Percentiles rank a stretch among this genome's conserved stretches.
These are phyloP conservation scores for Cryptosporidium tyzzeri DNA, from an alignment of 169 alveolate species.

Conservation along the genomic window DNA sequence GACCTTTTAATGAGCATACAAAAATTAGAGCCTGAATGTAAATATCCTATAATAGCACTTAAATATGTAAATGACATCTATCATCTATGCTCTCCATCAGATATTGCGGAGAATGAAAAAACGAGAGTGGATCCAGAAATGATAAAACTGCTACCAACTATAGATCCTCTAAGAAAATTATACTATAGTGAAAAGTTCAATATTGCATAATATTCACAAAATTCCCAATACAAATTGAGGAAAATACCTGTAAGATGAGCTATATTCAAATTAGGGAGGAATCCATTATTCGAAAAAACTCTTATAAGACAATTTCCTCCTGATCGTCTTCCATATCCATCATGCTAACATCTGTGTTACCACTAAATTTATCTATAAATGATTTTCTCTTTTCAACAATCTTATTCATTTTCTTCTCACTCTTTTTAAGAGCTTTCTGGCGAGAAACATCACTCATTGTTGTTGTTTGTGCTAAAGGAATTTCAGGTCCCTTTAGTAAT, in stretches of 20 bases:
- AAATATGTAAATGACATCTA: constrained; percentile 21
- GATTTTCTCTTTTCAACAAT: constrained; percentile 47
- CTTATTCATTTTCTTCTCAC: constrained; percentile 59
- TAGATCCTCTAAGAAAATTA: constrained; percentile 47
- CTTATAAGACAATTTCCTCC: constrained; percentile 42
- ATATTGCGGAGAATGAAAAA: not conserved
- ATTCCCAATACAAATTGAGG: not conserved
- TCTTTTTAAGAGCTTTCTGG: constrained; percentile 28
- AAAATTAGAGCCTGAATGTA: constrained; percentile 49
- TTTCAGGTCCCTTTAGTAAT: constrained; percentile 69
- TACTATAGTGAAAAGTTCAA: constrained; percentile 28
- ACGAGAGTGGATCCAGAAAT: not conserved
- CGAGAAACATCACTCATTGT: constrained; percentile 55
- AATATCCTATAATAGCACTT: constrained; percentile 56
- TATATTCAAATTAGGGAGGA: not conserved
- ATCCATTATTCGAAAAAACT: not conserved
- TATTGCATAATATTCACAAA: not conserved
- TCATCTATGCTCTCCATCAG: constrained; percentile 12
- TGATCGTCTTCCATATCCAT: not conserved
- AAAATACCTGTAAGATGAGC: not conserved
- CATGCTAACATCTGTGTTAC: constrained; percentile 16
- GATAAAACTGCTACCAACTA: not conserved
- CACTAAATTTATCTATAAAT: constrained; percentile 23
- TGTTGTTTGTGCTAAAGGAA: constrained; percentile 39
- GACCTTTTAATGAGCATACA: constrained; percentile 12